Evolutionary conservation across 2,329 filamentous ascomycete species (phyloP).

Genomic region (Daldinia eschscholtzii): DNA sequence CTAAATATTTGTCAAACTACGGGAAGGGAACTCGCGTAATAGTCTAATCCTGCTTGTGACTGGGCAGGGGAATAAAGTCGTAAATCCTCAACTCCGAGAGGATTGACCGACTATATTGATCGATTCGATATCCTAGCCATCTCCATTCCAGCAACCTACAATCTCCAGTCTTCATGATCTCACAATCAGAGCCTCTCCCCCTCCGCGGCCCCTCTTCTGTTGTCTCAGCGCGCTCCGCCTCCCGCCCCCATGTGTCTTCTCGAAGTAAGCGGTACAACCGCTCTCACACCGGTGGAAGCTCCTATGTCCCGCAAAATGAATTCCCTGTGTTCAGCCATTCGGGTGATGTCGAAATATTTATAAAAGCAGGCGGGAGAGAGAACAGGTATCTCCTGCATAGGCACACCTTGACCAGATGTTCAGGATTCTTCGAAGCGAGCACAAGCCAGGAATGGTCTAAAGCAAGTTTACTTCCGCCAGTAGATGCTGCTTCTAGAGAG

Average conservation of each 20-base stretch:
- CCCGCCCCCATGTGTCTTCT: slow-evolving; percentile 60
- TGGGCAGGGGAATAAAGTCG: slow-evolving; percentile 41
- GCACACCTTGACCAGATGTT: slow-evolving; percentile 88
- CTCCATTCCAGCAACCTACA: slow-evolving; percentile 1
- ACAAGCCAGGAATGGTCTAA: slow-evolving; percentile 83
- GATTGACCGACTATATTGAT: slow-evolving; percentile 1
- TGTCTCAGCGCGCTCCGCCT: slow-evolving; percentile 73
- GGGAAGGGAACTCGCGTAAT: slow-evolving; percentile 12
- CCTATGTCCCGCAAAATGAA: slow-evolving; percentile 83
- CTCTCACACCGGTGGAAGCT: slow-evolving; percentile 80
- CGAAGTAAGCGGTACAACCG: slow-evolving; percentile 81
- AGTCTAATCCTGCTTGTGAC: slow-evolving; percentile 38
- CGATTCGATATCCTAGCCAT: slow-evolving; percentile 25
- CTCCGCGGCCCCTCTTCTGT: slow-evolving; percentile 72
- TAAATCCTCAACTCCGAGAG: slow-evolving; percentile 17
- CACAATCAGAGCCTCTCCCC: slow-evolving; percentile 70
- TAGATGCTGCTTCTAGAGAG: slow-evolving; percentile 56
- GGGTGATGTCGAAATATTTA: slow-evolving; percentile 87
- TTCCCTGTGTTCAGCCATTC: slow-evolving; percentile 92
- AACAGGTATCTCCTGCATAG: slow-evolving; percentile 89
- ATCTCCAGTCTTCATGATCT: slow-evolving; percentile 66
- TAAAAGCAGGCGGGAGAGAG: slow-evolving; percentile 77
- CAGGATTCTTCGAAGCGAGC: slow-evolving; percentile 91
- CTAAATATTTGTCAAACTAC: slow-evolving; percentile 7
- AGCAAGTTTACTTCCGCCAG: slow-evolving; percentile 53